phyloP scores from a whole-genome alignment of 2,329 filamentous ascomycete species.

The Colletotrichum sp. region DNA sequence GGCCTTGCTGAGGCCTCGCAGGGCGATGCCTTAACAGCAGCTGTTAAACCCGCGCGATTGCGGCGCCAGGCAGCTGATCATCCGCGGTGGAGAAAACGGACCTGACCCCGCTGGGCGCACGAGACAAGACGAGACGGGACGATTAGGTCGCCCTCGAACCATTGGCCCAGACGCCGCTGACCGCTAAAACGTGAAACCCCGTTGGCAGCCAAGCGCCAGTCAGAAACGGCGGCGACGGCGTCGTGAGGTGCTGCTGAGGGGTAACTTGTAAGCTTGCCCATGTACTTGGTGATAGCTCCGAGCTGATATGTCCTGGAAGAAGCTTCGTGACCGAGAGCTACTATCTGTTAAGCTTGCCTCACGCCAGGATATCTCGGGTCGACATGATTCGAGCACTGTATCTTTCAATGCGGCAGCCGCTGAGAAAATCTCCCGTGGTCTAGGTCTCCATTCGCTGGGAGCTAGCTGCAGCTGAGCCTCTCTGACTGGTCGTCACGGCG shows the following conservation, averaged over 20 bases:
- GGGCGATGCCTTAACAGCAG: slow-evolving; percentile 4
- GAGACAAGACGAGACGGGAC: slow-evolving; percentile 16
- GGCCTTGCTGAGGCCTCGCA: slow-evolving; percentile 4
- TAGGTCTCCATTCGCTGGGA: background rate
- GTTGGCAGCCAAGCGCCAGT: slow-evolving; percentile 15
- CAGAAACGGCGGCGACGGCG: background rate
- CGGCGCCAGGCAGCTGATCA: slow-evolving; percentile 23
- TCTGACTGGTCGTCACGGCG: background rate
- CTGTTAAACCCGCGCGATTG: slow-evolving; percentile 11
- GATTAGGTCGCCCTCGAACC: slow-evolving; percentile 5
- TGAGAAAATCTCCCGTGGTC: background rate
- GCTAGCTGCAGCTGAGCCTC: slow-evolving; percentile 1
- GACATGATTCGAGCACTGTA: slow-evolving; percentile 12
- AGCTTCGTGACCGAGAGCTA: background rate
- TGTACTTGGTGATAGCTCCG: background rate
- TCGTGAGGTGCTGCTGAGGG: background rate
- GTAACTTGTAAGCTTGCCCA: background rate
- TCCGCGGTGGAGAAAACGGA: slow-evolving; percentile 20
- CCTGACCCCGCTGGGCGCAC: slow-evolving; percentile 11
- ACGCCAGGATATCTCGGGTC: background rate
- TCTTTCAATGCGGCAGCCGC: background rate
- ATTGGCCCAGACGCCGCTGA: slow-evolving; percentile 19
- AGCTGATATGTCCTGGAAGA: background rate
- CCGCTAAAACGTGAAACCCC: slow-evolving; percentile 22
- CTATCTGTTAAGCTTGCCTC: background rate